Base-by-base conservation (phyloP, 2,329 filamentous ascomycete genomes). In the Aspergillus sp. region DNA sequence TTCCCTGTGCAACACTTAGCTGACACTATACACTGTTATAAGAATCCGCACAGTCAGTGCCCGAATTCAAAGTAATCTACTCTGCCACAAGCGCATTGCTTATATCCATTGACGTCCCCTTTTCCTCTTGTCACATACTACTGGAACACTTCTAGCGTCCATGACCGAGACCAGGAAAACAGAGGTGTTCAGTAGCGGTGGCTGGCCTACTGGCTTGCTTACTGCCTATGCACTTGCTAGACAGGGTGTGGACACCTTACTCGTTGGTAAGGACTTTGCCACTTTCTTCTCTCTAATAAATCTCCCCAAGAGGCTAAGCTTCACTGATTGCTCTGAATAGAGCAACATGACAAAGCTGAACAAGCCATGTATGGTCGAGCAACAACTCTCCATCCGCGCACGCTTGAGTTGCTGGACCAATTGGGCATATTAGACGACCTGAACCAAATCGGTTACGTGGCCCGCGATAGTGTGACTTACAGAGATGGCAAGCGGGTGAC, bases 361-460 rank as follows among this genome's bases (percentile, higher is more conserved):
- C 61, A 61, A 36, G 64, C 65, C 50, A 59, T 63, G 77, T 48
- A 80, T 9, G 92, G 94, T 76, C 53, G 70, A n/a, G 65, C 70
- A 15, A 70, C 82, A 2, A 72, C 78, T 2, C 63, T 84, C 3
- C 82, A 82, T 39, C 72, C 80, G 8, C 77, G 81, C 9, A 80
- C 77, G 1, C 65, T 81, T 4, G 82, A 84, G 67, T 73, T 82
- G 39, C 72, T 82, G 36, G 75, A 76, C 55, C 80, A 81, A 47
- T 75, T 83, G 60, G 69, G 70, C 4, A 62, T 78, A 21, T 65
- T 74, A 21, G 65, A 75, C 5, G 60, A 70, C 89, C 91, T 51
- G 89, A 94, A 65, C 89, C 89, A 43, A 91, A 51, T 64, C 10
- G 65, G 67, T 1, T 69, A 64, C 15, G 59, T 60, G 5, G 62